Evolutionary conservation across 2,329 filamentous ascomycete genomes (phyloP).

Genomic region (Xylaria sp.): DNA sequence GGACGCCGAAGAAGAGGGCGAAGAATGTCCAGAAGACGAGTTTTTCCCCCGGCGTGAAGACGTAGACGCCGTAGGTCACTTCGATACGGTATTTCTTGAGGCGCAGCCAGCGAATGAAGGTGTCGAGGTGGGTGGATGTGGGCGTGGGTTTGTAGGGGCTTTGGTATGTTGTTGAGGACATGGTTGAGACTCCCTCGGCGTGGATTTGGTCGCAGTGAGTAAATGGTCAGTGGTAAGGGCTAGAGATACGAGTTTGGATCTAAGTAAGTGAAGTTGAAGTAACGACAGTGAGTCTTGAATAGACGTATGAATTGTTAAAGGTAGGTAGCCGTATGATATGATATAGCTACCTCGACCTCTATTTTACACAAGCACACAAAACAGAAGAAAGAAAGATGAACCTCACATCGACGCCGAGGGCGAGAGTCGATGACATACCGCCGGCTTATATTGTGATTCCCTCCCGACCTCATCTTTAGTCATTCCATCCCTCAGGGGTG

Average conservation of each 20-base stretch:
- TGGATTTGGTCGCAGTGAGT: too few relatives aligned
- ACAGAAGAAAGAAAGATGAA: too few relatives aligned
- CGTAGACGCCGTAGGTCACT: conserved; percentile 74
- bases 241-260: too few relatives aligned
- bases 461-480: not conserved
- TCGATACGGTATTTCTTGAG: conserved; percentile 78
- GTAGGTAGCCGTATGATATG: too few relatives aligned
- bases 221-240: too few relatives aligned
- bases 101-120: conserved; percentile 61
- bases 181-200: too few relatives aligned
- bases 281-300: too few relatives aligned
- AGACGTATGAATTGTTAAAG: too few relatives aligned
- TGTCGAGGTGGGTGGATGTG: conserved; percentile 18
- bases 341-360: too few relatives aligned
- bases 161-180: conserved; percentile 12
- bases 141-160: conserved; percentile 16
- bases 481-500: not conserved
- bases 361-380: too few relatives aligned
- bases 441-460: conserved; percentile 5
- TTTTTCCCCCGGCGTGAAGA: conserved; percentile 72
- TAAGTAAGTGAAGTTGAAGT: too few relatives aligned
- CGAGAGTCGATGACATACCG: not conserved
- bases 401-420: too few relatives aligned
- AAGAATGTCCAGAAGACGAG: conserved; percentile 72
- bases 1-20: conserved; percentile 63